phyloP scores from a whole-genome alignment of 768 basidiomycete species.

The Tulasnella sp. region DNA sequence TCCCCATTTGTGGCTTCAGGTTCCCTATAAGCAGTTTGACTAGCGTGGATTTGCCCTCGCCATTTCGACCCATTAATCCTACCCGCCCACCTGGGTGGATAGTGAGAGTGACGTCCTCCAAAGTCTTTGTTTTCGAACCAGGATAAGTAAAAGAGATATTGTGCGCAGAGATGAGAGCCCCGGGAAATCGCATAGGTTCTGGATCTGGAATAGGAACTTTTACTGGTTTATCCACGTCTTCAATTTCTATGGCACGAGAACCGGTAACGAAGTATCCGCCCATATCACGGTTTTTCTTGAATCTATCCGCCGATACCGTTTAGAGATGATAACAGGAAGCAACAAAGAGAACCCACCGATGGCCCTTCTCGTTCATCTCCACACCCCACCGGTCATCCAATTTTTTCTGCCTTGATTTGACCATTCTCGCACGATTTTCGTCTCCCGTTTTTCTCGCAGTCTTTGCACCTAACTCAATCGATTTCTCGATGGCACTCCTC shows the following conservation, averaged over 20 bases:
- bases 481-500: constrained; percentile 38
- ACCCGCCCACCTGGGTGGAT: constrained; percentile 30
- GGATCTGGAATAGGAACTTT: constrained; percentile 29
- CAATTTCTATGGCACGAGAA: constrained; percentile 32
- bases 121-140: constrained; percentile 19
- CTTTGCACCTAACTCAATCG: constrained; percentile 39
- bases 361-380: constrained; percentile 31
- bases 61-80: constrained; percentile 39
- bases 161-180: constrained; percentile 26
- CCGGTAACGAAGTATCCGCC: constrained; percentile 31
- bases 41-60: constrained; percentile 45
- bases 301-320: constrained; percentile 23
- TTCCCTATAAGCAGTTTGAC: constrained; percentile 28
- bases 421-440: constrained; percentile 42
- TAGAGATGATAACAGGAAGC: constrained; percentile 14
- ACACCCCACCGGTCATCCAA: constrained; percentile 30
- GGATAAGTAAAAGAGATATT: constrained; percentile 29
- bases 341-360: constrained; percentile 25
- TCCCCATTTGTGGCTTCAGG: constrained; percentile 35
- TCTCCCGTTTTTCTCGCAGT: constrained; percentile 46
- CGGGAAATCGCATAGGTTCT: constrained; percentile 25
- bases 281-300: constrained; percentile 46
- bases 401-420: constrained; percentile 48
- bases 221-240: constrained; percentile 29
- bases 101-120: constrained; percentile 29